Percentiles rank a stretch among this genome's conserved stretches.
phyloP scores from a whole-genome alignment of 1,139 yeast genomes.

The Debaryomyces coudertii region DNA sequence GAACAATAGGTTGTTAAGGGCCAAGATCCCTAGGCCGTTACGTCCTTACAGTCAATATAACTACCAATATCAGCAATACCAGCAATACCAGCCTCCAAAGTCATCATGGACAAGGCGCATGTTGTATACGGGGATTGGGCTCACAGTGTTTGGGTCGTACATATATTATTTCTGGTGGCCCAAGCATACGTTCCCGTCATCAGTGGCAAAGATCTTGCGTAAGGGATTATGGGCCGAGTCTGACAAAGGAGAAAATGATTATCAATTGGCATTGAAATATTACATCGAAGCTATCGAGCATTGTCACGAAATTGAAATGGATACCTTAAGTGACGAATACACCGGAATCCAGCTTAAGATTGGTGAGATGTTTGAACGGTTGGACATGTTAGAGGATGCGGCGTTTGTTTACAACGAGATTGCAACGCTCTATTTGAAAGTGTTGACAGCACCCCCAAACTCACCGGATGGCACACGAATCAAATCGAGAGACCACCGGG shows the following conservation, averaged over 20 bases:
- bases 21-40: neutral
- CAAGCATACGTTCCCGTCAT: slow-evolving; percentile 51
- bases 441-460: slow-evolving; percentile 42
- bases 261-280: slow-evolving; percentile 64
- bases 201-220: slow-evolving; percentile 70
- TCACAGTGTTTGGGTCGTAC: slow-evolving; percentile 35
- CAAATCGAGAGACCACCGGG: slow-evolving; percentile 37
- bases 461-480: slow-evolving; percentile 26
- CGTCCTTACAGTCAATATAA: slow-evolving; percentile 15
- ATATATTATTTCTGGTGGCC: slow-evolving; percentile 66
- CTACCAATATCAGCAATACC: slow-evolving; percentile 19
- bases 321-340: slow-evolving; percentile 46
- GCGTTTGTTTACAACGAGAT: slow-evolving; percentile 67
- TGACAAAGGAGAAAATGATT: slow-evolving; percentile 65
- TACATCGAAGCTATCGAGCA: slow-evolving; percentile 62
- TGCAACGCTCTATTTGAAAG: slow-evolving; percentile 63
- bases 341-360: slow-evolving; percentile 86
- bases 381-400: slow-evolving; percentile 65
- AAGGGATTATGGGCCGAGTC: slow-evolving; percentile 86
- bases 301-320: slow-evolving; percentile 48
- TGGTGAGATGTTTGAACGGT: slow-evolving; percentile 81
- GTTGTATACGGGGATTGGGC: slow-evolving; percentile 27
- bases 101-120: slow-evolving; percentile 27
- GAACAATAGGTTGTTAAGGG: neutral
- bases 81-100: slow-evolving; percentile 23